Evolutionary conservation across 192 early-diverging fungal genomes (phyloP), one percentile per base, ranked within the genome.

Genomic region (Chytriomyces sp.): DNA sequence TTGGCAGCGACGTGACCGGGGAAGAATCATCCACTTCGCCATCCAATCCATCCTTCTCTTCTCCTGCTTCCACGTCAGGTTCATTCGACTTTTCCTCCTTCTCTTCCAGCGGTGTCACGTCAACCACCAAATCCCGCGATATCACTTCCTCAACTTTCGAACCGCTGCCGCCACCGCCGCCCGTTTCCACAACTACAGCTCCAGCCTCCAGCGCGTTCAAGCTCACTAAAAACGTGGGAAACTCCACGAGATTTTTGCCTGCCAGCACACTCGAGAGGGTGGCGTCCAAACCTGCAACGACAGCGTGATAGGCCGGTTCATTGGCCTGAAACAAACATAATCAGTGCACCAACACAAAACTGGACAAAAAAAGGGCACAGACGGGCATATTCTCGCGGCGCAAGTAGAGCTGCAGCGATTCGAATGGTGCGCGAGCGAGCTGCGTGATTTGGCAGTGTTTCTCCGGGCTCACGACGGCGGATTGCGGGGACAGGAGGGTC

Each of bases 381-480:
- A 64, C 62, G 19, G 19, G 62, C 22, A 28, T 28, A n/a, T 64
- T 39, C 28, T 64, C 62, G 6, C 62, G 62, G 10, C 62, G 37
- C 2, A 64, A 26, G n/a, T 64, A 64, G 7, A 64, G 39, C n/a
- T 44, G 40, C 6, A 64, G 25, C n/a, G 37, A 1, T 28, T 64
- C 62, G 14, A 64, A 5, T 44, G 62, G 28, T 1, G 40, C 28
- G 19, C 25, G 6, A 12, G 62, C 22, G 30, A 64, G 49, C 8
- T 14, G 28, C 22, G 10, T 44, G 6, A 64, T 17, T 44, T 64
- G 36, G 28, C 36, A 64, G 12, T 44, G n/a, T 3, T 33, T 34
- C 10, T 64, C 62, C 6, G 62, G 32, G 17, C 33, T 7, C 1
- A 61, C 26, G 17, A 5, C 36, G 32, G 10, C 19, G 14, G 59